These are phyloP conservation scores for Tulasnella sp. DNA, from an alignment of 768 basidiomycete genomes.

Conservation along the genomic window DNA sequence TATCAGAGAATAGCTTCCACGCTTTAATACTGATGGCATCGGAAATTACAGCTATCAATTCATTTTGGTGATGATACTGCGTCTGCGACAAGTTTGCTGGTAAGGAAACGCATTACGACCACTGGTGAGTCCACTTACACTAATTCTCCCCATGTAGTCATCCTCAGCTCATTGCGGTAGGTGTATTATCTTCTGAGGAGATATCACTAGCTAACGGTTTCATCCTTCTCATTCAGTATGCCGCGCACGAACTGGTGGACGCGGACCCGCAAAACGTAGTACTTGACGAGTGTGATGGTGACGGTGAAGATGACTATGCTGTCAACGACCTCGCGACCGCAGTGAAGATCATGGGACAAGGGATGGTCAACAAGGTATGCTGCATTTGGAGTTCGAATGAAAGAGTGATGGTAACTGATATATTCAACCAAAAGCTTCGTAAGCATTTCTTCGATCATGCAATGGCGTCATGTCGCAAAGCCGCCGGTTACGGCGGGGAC, in stretches of 20 bases:
- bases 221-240: neutral
- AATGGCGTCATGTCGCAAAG: too few species aligned
- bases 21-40: neutral
- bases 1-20: constrained; percentile 13
- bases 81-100: constrained; percentile 26
- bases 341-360: constrained; percentile 2
- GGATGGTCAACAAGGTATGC: constrained; percentile 9
- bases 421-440: too few species aligned
- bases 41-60: constrained; percentile 28
- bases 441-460: too few species aligned
- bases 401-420: too few species aligned
- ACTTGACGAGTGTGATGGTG: neutral
- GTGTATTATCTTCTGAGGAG: constrained; percentile 16
- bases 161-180: constrained; percentile 53
- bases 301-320: neutral
- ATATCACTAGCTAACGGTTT: neutral
- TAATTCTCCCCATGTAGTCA: constrained; percentile 29
- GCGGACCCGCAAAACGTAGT: constrained; percentile 15
- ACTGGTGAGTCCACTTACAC: neutral
- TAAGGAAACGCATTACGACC: neutral
- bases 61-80: constrained; percentile 23
- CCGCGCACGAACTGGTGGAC: constrained; percentile 1
- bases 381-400: neutral
- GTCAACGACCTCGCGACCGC: neutral
- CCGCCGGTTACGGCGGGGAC: constrained; percentile 32